Conservation (phyloP, 495 filamentous ascomycete genomes). For the Bacidia rubella region DNA sequence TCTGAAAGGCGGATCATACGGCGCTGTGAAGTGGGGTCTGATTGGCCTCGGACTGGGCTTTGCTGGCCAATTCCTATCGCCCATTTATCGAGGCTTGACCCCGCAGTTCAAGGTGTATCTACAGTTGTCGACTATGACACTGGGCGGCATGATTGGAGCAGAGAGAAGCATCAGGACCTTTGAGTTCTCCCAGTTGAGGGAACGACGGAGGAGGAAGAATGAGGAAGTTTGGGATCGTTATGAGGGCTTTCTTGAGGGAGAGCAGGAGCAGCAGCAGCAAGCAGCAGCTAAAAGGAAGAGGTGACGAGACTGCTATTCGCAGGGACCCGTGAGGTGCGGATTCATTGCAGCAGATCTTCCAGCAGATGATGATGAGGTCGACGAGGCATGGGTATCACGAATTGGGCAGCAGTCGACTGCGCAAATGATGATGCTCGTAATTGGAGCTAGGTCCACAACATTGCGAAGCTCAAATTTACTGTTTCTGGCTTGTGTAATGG, state of each 20-base stretch:
- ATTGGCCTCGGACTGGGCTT: slow-evolving; percentile 42
- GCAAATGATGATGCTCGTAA: too few species aligned
- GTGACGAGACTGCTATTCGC: too few species aligned
- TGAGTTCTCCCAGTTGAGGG: slow-evolving; percentile 32
- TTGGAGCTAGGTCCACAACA: too few species aligned
- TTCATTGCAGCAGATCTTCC: too few species aligned
- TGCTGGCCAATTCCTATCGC: slow-evolving; percentile 44
- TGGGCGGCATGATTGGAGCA: slow-evolving; percentile 74
- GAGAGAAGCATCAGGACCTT: slow-evolving; percentile 62
- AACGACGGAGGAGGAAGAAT: slow-evolving; percentile 48
- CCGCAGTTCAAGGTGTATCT: slow-evolving; percentile 86
- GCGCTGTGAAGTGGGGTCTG: slow-evolving; percentile 54
- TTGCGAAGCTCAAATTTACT: too few species aligned
- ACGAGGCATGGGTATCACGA: too few species aligned
- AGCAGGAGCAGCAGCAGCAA: slow-evolving; percentile 14
- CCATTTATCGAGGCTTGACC: slow-evolving; percentile 69
- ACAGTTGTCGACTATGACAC: slow-evolving; percentile 76
- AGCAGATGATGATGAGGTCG: too few species aligned
- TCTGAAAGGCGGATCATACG: slow-evolving; percentile 41
- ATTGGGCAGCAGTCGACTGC: too few species aligned
- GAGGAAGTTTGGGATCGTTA: slow-evolving; percentile 44
- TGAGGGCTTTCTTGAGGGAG: slow-evolving; percentile 19
- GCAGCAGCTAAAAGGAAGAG: slow-evolving; percentile 10
- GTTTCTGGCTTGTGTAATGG: too few species aligned
- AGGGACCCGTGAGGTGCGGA: too few species aligned